phyloP scores from a whole-genome alignment of 371 early-diverging fungal species.

The Antonospora locustae region DNA sequence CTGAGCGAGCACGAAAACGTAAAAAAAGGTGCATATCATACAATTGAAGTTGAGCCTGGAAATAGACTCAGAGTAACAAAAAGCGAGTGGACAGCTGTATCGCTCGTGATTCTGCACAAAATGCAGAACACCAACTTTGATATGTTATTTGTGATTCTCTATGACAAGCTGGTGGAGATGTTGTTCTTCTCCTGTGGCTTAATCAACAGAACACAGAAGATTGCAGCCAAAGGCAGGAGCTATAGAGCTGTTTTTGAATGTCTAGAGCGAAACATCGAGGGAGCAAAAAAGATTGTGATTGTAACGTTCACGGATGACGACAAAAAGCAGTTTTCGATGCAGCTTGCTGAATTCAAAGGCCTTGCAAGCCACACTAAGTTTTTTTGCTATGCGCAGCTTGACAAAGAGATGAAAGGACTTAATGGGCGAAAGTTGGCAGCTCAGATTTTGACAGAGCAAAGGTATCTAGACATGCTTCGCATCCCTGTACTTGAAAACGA shows the following conservation, averaged over 20 bases:
- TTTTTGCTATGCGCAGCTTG: conserved; percentile 34
- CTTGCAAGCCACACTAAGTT: conserved; percentile 2
- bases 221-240: conserved; percentile 41
- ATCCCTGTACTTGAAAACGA: conserved; percentile 45
- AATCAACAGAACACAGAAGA: conserved; percentile 31
- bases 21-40: conserved; percentile 48
- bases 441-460: conserved; percentile 28
- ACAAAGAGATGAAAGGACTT: conserved; percentile 25
- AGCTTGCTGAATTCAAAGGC: not conserved
- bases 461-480: conserved; percentile 20
- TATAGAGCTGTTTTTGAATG: conserved; percentile 21
- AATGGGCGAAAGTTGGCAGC: conserved; percentile 37
- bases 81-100: conserved; percentile 18
- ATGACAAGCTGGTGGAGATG: conserved; percentile 42
- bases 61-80: conserved; percentile 44
- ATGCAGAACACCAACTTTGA: conserved; percentile 30
- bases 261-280: conserved; percentile 8
- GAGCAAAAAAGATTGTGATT: conserved; percentile 28
- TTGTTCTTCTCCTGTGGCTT: conserved; percentile 21
- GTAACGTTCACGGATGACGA: conserved; percentile 15
- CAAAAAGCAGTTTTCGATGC: conserved; percentile 20
- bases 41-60: conserved; percentile 40
- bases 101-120: conserved; percentile 31
- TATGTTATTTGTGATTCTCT: conserved; percentile 43
- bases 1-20: conserved; percentile 47